These are phyloP conservation scores for Plantago rigida DNA, from an alignment of 305 asterid genomes.

Conservation along the genomic window DNA sequence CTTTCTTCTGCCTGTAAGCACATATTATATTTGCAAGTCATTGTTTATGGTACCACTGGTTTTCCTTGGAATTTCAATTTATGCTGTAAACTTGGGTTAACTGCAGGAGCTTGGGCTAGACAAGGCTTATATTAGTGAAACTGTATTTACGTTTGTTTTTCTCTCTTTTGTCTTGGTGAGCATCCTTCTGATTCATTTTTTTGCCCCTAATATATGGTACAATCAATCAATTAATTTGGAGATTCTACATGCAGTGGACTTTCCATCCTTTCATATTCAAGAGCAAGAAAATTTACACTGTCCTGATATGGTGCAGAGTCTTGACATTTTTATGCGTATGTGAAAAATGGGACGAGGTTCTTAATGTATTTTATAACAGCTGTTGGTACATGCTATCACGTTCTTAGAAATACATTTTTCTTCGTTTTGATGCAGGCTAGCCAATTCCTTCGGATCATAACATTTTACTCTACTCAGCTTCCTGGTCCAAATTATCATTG, in stretches of 20 bases:
- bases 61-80: slow-evolving; percentile 12
- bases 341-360: slow-evolving; percentile 1
- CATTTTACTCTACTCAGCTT: slow-evolving; percentile 88
- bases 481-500: slow-evolving; percentile 98
- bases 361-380: no score
- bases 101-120: slow-evolving; percentile 81
- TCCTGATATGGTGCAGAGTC: slow-evolving; percentile 89
- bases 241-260: slow-evolving; percentile 66
- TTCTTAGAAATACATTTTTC: no score
- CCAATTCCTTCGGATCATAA: slow-evolving; percentile 73
- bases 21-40: not conserved
- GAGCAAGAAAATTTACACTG: slow-evolving; percentile 88
- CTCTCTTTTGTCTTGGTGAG: slow-evolving; percentile 73
- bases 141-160: slow-evolving; percentile 68
- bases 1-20: slow-evolving; percentile 71
- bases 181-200: not conserved
- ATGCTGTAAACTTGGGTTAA: slow-evolving; percentile 20
- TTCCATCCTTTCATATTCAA: slow-evolving; percentile 89
- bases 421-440: slow-evolving; percentile 46
- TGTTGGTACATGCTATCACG: slow-evolving; percentile 4
- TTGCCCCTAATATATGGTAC: slow-evolving; percentile 17
- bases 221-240: no score
- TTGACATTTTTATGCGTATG: slow-evolving; percentile 84
- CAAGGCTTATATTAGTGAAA: slow-evolving; percentile 78
- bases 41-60: not conserved